Evolutionary conservation across 1,139 yeast genomes (phyloP), one percentile per base, ranked within the genome.

Genomic region (Suhomyces choctaworum): DNA sequence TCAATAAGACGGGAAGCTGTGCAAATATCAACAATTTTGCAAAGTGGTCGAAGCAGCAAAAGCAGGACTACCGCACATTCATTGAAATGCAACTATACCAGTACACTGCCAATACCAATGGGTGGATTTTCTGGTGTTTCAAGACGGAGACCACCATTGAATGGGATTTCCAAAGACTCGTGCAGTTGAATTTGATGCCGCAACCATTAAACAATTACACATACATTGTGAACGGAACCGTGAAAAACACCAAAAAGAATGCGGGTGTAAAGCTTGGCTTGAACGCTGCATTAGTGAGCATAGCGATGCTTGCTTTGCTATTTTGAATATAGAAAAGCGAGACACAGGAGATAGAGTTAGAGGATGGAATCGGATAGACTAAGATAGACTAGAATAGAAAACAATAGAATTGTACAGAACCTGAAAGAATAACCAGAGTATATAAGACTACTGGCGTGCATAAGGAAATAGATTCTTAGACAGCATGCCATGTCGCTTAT

Each of bases 71-170:
- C 56, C 74, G 57, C 70, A 78, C 58, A 69, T 76, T 45, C 74
- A 46, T 64, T 16, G 70, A 64, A 44, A 62, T 62, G 47, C 70
- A 64, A 40, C 54, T 77, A 48, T 72, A 73, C 39, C 65, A 73
- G 14, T 76, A 72, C 49, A 53, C 58, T n/a, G 31, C 47, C 17
- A 45, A 59, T 34, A 57, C 67, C 23, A 62, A 62, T 5, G 86
- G 86, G 2, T 80, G 83, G 83, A 76, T 78, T 22, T 80, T 80
- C 51, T 80, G 86, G 87, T 76, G 80, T 52, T 80, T 75, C 69
- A 80, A 80, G 56, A 79, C 85, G 3, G 86, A 80, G 51, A 61
- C 60, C 34, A 66, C 79, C 5, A 64, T 75, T 22, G 85, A 79
- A 55, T 80, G 86, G 86, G 85, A 79, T 51, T 77, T 78, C 55